Conservation (phyloP, 805 yeast species). For the Helenozyma rhizophorensis region DNA sequence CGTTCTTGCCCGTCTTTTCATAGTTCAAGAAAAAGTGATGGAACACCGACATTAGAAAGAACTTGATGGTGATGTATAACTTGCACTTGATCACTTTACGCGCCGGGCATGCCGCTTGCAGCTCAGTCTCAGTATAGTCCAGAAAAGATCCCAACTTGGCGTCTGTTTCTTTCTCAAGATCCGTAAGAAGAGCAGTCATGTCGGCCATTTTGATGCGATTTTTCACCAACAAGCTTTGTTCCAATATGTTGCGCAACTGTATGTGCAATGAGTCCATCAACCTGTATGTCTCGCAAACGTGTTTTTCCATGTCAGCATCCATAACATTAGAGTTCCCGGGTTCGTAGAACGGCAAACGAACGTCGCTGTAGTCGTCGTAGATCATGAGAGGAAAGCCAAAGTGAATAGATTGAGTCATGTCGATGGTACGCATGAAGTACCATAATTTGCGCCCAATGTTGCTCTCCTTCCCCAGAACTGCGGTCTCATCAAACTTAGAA, state of each 20-base stretch:
- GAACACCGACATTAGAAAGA: conserved; percentile 25
- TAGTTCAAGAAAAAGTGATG: conserved; percentile 38
- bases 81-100: conserved; percentile 21
- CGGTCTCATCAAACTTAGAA: conserved; percentile 1
- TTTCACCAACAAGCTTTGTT: conserved; percentile 37
- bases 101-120: no score
- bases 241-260: conserved; percentile 27
- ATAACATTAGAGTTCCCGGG: conserved; percentile 33
- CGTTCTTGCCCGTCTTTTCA: conserved; percentile 23
- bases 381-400: conserved; percentile 33
- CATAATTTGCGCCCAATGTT: conserved; percentile 12
- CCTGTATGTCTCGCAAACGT: conserved; percentile 14
- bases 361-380: conserved; percentile 26
- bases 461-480: background rate
- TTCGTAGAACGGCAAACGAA: conserved; percentile 24
- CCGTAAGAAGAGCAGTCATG: conserved; percentile 20
- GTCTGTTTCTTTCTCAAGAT: background rate
- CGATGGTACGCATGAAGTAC: conserved; percentile 20
- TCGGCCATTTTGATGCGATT: conserved; percentile 33
- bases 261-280: conserved; percentile 16
- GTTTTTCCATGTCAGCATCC: conserved; percentile 35
- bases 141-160: background rate
- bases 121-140: conserved; percentile 1
- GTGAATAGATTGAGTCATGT: conserved; percentile 35
- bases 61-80: conserved; percentile 22